Conservation (phyloP, 345 rosid species). For the Murraya paniculata region DNA sequence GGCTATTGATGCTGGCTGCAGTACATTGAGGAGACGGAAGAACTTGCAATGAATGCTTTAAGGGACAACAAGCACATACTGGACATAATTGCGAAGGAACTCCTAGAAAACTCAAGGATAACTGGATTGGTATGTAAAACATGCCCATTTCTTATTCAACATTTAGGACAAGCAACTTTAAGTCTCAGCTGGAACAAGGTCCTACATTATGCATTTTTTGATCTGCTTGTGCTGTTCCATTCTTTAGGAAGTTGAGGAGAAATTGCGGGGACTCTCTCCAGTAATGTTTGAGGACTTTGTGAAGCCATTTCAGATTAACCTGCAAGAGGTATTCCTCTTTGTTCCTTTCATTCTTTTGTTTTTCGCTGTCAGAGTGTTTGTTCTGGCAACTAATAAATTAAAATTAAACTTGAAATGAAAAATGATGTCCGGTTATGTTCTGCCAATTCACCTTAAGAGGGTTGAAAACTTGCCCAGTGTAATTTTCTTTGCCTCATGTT, state of each 20-base stretch:
- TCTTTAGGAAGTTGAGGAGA: conserved; percentile 74
- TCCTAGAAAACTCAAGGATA: conserved; percentile 76
- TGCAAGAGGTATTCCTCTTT: conserved; percentile 54
- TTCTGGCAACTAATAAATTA: background rate
- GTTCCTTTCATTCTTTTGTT: background rate
- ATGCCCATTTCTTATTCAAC: background rate
- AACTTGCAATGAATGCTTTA: conserved; percentile 84
- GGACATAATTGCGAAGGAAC: conserved; percentile 63
- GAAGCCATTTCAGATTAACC: conserved; percentile 71
- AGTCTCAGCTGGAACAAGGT: background rate
- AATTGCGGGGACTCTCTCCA: conserved; percentile 62
- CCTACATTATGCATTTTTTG: background rate
- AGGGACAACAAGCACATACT: conserved; percentile 64
- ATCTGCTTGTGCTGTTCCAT: conserved; percentile 15
- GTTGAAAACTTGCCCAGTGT: background rate
- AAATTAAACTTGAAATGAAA: background rate
- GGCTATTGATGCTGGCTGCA: conserved; percentile 39
- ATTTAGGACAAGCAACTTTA: background rate
- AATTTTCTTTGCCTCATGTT: background rate
- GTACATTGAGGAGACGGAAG: conserved; percentile 94
- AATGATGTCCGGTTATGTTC: background rate
- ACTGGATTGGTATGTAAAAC: conserved; percentile 76
- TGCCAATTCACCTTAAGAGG: background rate
- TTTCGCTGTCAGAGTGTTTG: background rate
- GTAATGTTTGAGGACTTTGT: conserved; percentile 85